Evolutionary conservation across 148 eudicot genomes (phyloP).

Genomic region (Talinum fruticosum): DNA sequence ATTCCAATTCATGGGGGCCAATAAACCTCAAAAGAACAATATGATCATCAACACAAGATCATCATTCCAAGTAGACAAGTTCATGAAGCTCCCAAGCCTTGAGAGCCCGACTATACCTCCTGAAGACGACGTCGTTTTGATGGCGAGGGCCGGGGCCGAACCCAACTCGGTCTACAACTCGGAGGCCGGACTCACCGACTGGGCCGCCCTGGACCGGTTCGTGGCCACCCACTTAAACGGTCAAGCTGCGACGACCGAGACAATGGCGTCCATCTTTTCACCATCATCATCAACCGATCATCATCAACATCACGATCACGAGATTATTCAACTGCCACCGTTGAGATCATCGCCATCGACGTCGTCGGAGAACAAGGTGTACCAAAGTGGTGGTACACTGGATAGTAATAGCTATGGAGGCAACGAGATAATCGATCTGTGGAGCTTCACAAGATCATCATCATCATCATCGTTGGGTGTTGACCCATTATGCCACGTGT

Average conservation of each 20-base stretch:
- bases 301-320: slow-evolving; percentile 17
- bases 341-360: slow-evolving; percentile 29
- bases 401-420: slow-evolving; percentile 19
- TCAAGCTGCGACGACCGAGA: slow-evolving; percentile 9
- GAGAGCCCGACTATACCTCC: slow-evolving; percentile 28
- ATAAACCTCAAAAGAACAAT: slow-evolving; percentile 13
- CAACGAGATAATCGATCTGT: slow-evolving; percentile 26
- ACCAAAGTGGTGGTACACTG: slow-evolving; percentile 21
- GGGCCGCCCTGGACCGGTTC: slow-evolving; percentile 37
- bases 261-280: slow-evolving; percentile 27
- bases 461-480: slow-evolving; percentile 17
- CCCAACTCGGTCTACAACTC: slow-evolving; percentile 23
- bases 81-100: slow-evolving; percentile 31
- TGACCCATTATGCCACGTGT: slow-evolving; percentile 44
- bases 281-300: slow-evolving; percentile 18
- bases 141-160: slow-evolving; percentile 8
- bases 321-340: slow-evolving; percentile 13
- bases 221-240: slow-evolving; percentile 39
- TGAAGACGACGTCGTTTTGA: slow-evolving; percentile 25
- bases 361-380: slow-evolving; percentile 18
- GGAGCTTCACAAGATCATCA: slow-evolving; percentile 36
- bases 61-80: slow-evolving; percentile 15
- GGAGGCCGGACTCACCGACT: slow-evolving; percentile 25
- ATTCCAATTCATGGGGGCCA: slow-evolving; percentile 25
- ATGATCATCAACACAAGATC: background rate